Percentiles rank a stretch among this genome's conserved stretches.
Conservation (phyloP, 306 rosid species). For the Dalbergia cochinchinensis region DNA sequence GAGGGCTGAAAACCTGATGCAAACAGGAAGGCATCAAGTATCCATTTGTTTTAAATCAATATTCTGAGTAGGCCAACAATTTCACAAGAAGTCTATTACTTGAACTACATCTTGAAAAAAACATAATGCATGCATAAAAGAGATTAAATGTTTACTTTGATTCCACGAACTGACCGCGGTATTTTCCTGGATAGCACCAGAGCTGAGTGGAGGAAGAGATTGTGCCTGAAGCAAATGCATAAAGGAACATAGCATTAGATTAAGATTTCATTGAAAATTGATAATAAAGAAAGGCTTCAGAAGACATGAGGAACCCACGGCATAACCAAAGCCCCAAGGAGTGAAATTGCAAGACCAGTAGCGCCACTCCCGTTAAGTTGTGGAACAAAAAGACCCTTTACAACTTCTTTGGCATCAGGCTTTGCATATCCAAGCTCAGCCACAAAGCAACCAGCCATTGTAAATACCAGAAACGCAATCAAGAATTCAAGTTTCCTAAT, state of each 20-base stretch:
- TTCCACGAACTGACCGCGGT: conserved; percentile 85
- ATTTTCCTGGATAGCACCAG: conserved; percentile 95
- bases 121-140: conserved; percentile 16
- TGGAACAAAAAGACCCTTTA: conserved; percentile 85
- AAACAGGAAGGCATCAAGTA: not conserved
- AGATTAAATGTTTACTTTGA: conserved; percentile 63
- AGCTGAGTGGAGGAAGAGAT: conserved; percentile 98
- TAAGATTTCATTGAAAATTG: conserved; percentile 1
- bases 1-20: not conserved
- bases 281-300: conserved; percentile 1
- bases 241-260: conserved; percentile 34
- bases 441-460: conserved; percentile 90
- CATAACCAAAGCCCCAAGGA: conserved; percentile 99
- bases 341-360: conserved; percentile 97
- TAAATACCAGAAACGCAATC: conserved; percentile 88
- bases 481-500: conserved; percentile 95
- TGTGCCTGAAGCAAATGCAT: conserved; percentile 73
- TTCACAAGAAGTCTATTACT: not conserved
- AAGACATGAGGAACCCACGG: conserved; percentile 71
- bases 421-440: conserved; percentile 92
- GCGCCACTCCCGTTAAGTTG: conserved; percentile 90
- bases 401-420: conserved; percentile 75
- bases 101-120: not conserved
- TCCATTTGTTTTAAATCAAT: not conserved
- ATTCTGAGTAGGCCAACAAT: not conserved